These are phyloP conservation scores for Colletotrichum neosansevieriae DNA, from an alignment of 2,329 filamentous ascomycete species.

Conservation along the genomic window DNA sequence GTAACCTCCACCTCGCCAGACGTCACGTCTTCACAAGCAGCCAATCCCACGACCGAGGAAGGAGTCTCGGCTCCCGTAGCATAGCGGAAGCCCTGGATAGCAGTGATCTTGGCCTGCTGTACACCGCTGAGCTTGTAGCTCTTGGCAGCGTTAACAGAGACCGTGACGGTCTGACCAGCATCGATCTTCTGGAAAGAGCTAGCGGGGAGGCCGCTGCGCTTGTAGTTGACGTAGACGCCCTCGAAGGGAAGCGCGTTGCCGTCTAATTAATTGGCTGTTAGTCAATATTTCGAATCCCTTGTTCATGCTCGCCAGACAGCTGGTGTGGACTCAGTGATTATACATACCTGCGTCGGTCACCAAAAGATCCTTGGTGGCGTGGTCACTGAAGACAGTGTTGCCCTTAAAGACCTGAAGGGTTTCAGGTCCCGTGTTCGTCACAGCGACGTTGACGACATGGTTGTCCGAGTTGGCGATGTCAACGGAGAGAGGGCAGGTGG, in stretches of 20 bases:
- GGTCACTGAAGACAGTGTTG: conserved; percentile 38
- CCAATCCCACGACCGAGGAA: conserved; percentile 18
- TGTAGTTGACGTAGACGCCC: conserved; percentile 38
- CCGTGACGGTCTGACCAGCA: conserved; percentile 32
- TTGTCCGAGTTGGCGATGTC: conserved; percentile 28
- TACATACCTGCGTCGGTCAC: conserved; percentile 35
- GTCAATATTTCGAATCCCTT: background rate
- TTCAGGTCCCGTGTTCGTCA: conserved; percentile 37
- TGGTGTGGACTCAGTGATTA: background rate
- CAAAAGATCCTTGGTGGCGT: conserved; percentile 38
- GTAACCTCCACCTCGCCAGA: conserved; percentile 32
- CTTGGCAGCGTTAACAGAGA: conserved; percentile 36
- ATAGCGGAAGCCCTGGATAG: conserved; percentile 38
- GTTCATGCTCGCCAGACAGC: no score
- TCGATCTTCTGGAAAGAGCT: conserved; percentile 36
- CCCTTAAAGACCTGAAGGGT: conserved; percentile 34
- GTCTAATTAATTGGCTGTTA: conserved; percentile 10
- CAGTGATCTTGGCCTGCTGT: conserved; percentile 31
- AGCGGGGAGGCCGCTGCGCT: conserved; percentile 27
- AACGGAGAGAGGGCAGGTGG: conserved; percentile 34
- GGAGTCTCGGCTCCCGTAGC: conserved; percentile 17
- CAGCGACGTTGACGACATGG: conserved; percentile 35
- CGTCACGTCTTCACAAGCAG: conserved; percentile 22
- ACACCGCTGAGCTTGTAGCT: conserved; percentile 36
- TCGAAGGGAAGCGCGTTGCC: conserved; percentile 35